Evolutionary conservation across 164 flowering plant species (phyloP).

Genomic region (Nymphaea thermarum): DNA sequence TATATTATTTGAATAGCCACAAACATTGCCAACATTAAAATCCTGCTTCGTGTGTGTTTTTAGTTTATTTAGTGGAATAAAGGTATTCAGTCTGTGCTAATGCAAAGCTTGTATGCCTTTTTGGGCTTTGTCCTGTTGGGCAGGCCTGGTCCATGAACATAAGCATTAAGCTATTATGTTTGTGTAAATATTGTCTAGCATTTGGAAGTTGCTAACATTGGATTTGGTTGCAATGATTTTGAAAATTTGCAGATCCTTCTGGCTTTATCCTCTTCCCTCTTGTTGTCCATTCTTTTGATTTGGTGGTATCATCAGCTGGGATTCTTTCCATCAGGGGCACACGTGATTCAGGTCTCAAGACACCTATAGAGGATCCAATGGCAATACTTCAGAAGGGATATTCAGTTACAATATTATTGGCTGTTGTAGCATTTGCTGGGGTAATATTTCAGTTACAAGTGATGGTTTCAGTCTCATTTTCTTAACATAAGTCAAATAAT

Average conservation of each 20-base stretch:
- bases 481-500: too few relatives aligned
- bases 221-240: not conserved
- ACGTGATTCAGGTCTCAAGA: constrained; percentile 52
- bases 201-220: too few relatives aligned
- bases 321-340: constrained; percentile 75
- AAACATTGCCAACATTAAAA: too few relatives aligned
- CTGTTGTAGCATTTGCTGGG: constrained; percentile 77
- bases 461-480: not conserved
- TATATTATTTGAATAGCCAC: too few relatives aligned
- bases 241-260: constrained; percentile 70
- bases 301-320: constrained; percentile 84
- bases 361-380: constrained; percentile 86
- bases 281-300: constrained; percentile 94
- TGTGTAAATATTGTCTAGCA: too few relatives aligned
- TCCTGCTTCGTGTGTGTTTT: too few relatives aligned
- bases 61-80: too few relatives aligned
- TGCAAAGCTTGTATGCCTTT: too few relatives aligned
- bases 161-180: too few relatives aligned
- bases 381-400: constrained; percentile 94
- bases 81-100: too few relatives aligned
- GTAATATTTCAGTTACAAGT: constrained; percentile 26
- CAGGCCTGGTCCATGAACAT: too few relatives aligned
- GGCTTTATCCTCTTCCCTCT: constrained; percentile 98
- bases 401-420: constrained; percentile 71
- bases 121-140: too few relatives aligned